Base-by-base conservation (phyloP, 768 basidiomycete genomes). In the Tricholoma matsutake region DNA sequence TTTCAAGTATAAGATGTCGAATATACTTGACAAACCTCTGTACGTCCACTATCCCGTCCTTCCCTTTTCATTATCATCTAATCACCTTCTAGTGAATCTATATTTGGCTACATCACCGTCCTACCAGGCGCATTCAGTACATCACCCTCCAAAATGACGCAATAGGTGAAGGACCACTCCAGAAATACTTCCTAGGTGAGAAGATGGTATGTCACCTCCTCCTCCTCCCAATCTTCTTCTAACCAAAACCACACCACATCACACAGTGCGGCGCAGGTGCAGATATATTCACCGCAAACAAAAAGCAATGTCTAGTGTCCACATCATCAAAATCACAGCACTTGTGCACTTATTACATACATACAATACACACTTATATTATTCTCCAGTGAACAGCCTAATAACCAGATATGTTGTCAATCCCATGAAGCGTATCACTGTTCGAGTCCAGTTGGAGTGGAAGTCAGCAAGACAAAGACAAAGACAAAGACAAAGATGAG, bases 161-260 rank as follows among this genome's bases (percentile, higher is more conserved):
- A 0, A 78, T 70, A 22, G 96, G 95, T 0, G 86, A 94, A 66
- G 96, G 96, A 0, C 96, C 94, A 0, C 69, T 98, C 65, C 90
- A 94, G 68, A 94, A 96, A 74, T 98, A 99, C 77, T 99, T 99
- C 81, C 76, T 97, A 22, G 97, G 97, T 6, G 97, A 99, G 80
- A 94, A 88, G 68, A 89, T 97, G 88, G 86, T 86, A 59, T 35
- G 80, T 66, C 18, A 13, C 56, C 31, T 65, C 59, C 18, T 29
- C 18, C 13, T 57, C 20, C 20, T 58, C 22, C 63, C 65, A 13
- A 3, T 53, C 31, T 9, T 20, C 13, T 6, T 43, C 18, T 54
- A 10, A n/a, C n/a, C n/a, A n/a, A n/a, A n/a, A n/a, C n/a, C n/a
- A n/a, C n/a, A n/a, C n/a, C 57, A 6, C 13, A 56, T 10, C 20